Evolutionary conservation across 345 rosid genomes (phyloP), one percentile per base, ranked within the genome.

Genomic region (Excoecaria cochinchinensis): DNA sequence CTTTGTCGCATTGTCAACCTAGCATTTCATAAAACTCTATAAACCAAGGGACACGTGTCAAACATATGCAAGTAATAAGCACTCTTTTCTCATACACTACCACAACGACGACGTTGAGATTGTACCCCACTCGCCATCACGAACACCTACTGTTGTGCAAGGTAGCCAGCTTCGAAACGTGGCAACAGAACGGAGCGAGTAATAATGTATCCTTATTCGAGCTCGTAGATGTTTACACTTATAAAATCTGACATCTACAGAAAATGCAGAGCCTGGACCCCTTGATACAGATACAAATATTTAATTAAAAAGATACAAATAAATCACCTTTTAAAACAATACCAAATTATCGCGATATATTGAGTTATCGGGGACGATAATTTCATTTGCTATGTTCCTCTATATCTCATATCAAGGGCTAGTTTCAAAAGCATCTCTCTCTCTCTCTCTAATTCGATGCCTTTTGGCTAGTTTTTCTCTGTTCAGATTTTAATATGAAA

Each of bases 401-500:
- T 38, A 0, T 71, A 66, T 58, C 31, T 38, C 71, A 44, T 44
- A 6, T 48, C 7, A 14, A 6, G 25, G 10, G 19, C 47, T 60
- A 42, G 16, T 42, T 59, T 60, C 19, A 39, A 74, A 46, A 60
- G 52, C 51, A 59, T 57, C 25, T 51, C 42, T 69, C 12, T 31
- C 44, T 31, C 42, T 25, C 52, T 25, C 10, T 25, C 52, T 25
- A 4, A 40, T 68, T 48, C 36, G 31, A 19, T 66, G 25, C 22
- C 52, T 42, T 31, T 31, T 12, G 31, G 11, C 25, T 6, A 36
- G 5, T 56, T 39, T n/a, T 53, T 40, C 21, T 22, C 53, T 56
- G 65, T 40, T 71, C 16, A 56, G 40, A 56, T 39, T 71, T 48
- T 40, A 4, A 4, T 19, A 57, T 25, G 51, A 71, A 71, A 71